These are phyloP conservation scores for Fusarium nematophilum DNA, from an alignment of 2,329 filamentous ascomycete genomes.

Conservation along the genomic window DNA sequence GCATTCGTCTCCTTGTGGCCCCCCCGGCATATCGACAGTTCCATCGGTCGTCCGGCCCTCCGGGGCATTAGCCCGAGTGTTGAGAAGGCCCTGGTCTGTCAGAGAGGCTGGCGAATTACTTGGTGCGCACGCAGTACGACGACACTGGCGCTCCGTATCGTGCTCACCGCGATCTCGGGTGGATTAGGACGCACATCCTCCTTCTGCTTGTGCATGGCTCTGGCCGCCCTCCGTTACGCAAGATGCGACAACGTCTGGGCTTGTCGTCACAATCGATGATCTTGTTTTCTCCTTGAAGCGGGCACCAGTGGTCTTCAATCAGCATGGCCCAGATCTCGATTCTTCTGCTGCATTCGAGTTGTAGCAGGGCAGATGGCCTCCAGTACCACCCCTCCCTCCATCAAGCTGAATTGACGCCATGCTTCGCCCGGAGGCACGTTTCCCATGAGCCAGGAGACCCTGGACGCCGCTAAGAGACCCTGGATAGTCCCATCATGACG, in stretches of 20 bases:
- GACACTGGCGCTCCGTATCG: slow-evolving; percentile 7
- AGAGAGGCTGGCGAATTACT: slow-evolving; percentile 6
- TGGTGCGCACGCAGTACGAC: slow-evolving; percentile 5
- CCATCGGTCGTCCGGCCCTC: slow-evolving; percentile 16
- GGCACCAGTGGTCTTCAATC: slow-evolving; percentile 32
- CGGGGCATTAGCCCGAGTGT: background rate
- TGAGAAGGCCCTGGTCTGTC: slow-evolving; percentile 13
- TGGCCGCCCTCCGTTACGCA: slow-evolving; percentile 33
- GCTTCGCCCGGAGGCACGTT: slow-evolving; percentile 20
- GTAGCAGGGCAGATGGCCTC: background rate
- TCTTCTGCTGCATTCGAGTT: slow-evolving; percentile 2
- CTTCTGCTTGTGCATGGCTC: slow-evolving; percentile 25
- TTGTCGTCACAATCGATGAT: slow-evolving; percentile 40
- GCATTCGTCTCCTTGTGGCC: background rate
- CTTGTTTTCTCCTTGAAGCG: slow-evolving; percentile 39
- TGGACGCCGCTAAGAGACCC: slow-evolving; percentile 28
- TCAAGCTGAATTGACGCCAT: slow-evolving; percentile 11
- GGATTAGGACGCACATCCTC: slow-evolving; percentile 29
- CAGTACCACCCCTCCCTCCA: slow-evolving; percentile 33
- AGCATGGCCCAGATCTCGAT: slow-evolving; percentile 11
- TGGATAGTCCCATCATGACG: slow-evolving; percentile 38
- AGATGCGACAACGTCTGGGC: slow-evolving; percentile 23
- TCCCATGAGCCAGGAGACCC: slow-evolving; percentile 29
- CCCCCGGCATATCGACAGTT: background rate
- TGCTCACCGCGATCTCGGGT: slow-evolving; percentile 41